Conservation (phyloP, 2,329 filamentous ascomycete genomes). For the Sporothrix globosa region DNA sequence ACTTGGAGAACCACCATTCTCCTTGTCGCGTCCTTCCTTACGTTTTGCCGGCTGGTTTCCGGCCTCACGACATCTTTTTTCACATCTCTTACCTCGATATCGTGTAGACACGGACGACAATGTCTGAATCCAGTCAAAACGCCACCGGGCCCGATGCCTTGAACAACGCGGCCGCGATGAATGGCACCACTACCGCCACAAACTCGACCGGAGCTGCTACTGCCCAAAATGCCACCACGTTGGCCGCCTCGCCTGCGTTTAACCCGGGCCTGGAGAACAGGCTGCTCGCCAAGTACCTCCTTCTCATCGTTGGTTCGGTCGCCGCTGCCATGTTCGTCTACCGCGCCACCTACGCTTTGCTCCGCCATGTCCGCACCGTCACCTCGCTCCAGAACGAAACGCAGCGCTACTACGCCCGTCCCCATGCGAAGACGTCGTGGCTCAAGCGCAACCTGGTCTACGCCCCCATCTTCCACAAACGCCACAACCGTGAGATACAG, state of each 20-base stretch:
- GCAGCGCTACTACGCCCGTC: constrained; percentile 75
- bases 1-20: neutral
- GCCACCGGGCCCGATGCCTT: neutral
- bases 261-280: constrained; percentile 52
- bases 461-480: constrained; percentile 71
- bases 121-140: constrained; percentile 5
- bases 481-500: constrained; percentile 74
- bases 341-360: constrained; percentile 63
- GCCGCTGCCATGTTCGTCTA: constrained; percentile 67
- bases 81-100: neutral
- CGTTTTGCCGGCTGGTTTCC: constrained; percentile 32
- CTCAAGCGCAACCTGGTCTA: constrained; percentile 69
- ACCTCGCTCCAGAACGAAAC: constrained; percentile 76
- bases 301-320: constrained; percentile 66
- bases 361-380: constrained; percentile 71
- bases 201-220: constrained; percentile 34
- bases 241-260: constrained; percentile 37
- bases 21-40: neutral
- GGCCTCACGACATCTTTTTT: constrained; percentile 20
- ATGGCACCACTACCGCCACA: constrained; percentile 31
- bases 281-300: constrained; percentile 62
- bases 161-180: neutral
- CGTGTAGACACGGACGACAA: neutral
- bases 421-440: constrained; percentile 58
- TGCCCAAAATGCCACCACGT: constrained; percentile 21